A percentile compares a stretch with the other conserved stretches of the same genome.
Evolutionary conservation across 2,329 filamentous ascomycete genomes (phyloP).

Genomic region (Penicillium sp.): DNA sequence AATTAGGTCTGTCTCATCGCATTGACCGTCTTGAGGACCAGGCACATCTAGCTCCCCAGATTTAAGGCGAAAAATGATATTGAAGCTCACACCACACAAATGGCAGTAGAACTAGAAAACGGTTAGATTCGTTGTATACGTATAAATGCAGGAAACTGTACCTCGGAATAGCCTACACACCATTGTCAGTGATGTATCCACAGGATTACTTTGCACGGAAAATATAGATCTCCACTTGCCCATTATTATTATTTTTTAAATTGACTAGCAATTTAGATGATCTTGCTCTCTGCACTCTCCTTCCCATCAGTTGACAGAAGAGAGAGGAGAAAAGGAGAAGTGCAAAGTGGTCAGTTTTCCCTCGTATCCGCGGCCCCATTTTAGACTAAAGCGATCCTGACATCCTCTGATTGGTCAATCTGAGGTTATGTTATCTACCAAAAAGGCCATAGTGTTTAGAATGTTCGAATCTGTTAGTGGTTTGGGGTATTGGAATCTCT

Average conservation of each 20-base stretch:
- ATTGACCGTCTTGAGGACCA: neutral
- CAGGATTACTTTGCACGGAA: neutral
- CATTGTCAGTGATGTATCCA: neutral
- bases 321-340: neutral
- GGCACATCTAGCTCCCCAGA: slow-evolving; percentile 12
- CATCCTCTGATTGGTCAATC: neutral
- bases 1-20: neutral
- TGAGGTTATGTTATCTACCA: neutral
- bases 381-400: neutral
- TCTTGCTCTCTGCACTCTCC: neutral
- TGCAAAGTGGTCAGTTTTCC: neutral
- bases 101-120: slow-evolving; percentile 17
- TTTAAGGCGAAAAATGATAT: slow-evolving; percentile 12
- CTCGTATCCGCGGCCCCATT: neutral
- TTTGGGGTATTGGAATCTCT: neutral
- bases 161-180: slow-evolving; percentile 2
- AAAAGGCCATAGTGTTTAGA: neutral
- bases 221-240: neutral
- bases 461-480: neutral
- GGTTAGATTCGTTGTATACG: neutral
- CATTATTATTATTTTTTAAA: neutral
- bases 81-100: slow-evolving; percentile 23
- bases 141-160: neutral
- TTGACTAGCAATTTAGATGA: too few relatives aligned
- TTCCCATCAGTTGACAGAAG: neutral